Evolutionary conservation across 192 early-diverging fungal genomes (phyloP).

Genomic region (Polychytrium aggregatum): DNA sequence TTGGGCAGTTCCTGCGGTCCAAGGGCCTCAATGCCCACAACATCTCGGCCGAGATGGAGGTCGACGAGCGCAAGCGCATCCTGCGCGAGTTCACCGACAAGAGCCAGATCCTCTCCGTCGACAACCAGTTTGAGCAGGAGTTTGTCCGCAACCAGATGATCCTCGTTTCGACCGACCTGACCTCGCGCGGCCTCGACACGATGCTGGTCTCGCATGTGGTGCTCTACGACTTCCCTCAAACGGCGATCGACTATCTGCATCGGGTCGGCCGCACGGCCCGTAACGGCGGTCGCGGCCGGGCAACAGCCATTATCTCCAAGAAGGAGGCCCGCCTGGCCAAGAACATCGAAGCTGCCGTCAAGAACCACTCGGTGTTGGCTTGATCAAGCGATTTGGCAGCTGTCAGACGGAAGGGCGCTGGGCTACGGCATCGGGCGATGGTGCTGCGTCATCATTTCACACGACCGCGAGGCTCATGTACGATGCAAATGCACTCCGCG

Average conservation of each 20-base stretch:
- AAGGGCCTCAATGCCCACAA: slow-evolving; percentile 11
- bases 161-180: slow-evolving; percentile 82
- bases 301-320: slow-evolving; percentile 67
- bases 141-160: slow-evolving; percentile 26
- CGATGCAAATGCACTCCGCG: no score
- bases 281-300: slow-evolving; percentile 64
- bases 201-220: slow-evolving; percentile 79
- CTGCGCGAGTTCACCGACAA: slow-evolving; percentile 3
- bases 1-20: slow-evolving; percentile 10
- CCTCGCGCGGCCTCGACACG: slow-evolving; percentile 82
- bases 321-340: slow-evolving; percentile 58
- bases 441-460: no score
- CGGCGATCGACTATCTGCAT: slow-evolving; percentile 85
- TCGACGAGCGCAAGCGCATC: slow-evolving; percentile 3
- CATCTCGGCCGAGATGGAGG: slow-evolving; percentile 7
- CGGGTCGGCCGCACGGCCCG: slow-evolving; percentile 84
- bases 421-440: no score
- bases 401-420: no score
- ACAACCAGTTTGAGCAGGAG: neutral
- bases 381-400: no score
- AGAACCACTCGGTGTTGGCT: slow-evolving; percentile 1
- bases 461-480: no score
- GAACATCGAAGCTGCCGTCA: slow-evolving; percentile 38
- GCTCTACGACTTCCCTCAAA: slow-evolving; percentile 82
- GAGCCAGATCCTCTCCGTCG: neutral